A percentile compares a stretch with the other conserved stretches of the same genome.
Evolutionary conservation across 1,139 yeast genomes (phyloP).

Genomic region (Pichia terricola): DNA sequence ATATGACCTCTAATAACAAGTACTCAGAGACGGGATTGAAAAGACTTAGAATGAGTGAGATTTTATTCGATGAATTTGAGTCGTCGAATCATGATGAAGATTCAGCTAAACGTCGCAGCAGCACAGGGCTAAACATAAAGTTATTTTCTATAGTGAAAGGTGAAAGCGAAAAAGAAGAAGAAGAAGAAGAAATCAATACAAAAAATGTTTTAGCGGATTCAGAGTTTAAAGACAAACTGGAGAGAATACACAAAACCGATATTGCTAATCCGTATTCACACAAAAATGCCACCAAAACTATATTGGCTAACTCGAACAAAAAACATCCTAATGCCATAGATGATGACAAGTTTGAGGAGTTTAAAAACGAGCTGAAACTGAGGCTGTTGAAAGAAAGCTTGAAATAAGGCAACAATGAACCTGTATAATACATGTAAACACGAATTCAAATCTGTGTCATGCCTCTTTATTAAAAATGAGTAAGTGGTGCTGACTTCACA

Average conservation of each 20-base stretch:
- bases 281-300: no score
- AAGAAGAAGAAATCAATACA: not conserved
- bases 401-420: no score
- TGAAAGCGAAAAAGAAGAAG: not conserved
- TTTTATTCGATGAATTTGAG: slow-evolving; percentile 4
- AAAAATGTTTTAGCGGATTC: slow-evolving; percentile 10
- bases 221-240: slow-evolving; percentile 13
- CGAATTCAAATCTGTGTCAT: no score
- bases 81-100: slow-evolving; percentile 5
- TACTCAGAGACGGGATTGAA: not conserved
- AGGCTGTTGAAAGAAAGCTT: slow-evolving; percentile 4
- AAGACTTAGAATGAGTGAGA: slow-evolving; percentile 7
- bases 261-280: not conserved
- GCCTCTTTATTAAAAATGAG: no score
- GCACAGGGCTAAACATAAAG: slow-evolving; percentile 22
- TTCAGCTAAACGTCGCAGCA: slow-evolving; percentile 13
- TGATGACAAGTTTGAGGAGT: slow-evolving; percentile 8
- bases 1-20: not conserved
- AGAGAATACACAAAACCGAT: slow-evolving; percentile 10
- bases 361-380: slow-evolving; percentile 14
- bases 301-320: no score
- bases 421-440: no score
- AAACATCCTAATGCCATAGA: no score
- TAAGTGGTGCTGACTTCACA: no score
- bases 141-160: slow-evolving; percentile 20